phyloP scores from a whole-genome alignment of 2,329 filamentous ascomycete genomes.

The Aphanoascus verrucosus region DNA sequence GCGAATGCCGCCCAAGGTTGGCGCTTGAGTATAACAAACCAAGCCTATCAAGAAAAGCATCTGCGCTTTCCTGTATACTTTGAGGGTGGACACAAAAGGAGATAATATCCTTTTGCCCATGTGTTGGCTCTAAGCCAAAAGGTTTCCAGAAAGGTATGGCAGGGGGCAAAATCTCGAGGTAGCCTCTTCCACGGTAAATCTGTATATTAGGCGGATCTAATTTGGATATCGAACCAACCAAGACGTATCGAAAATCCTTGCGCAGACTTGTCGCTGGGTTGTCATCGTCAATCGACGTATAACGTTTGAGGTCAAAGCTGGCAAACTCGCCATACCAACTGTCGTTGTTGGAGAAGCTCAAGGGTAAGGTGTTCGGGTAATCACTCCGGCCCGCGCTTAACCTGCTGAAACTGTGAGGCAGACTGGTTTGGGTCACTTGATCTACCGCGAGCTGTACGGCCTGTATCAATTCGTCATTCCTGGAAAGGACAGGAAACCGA shows the following conservation, averaged over 20 bases:
- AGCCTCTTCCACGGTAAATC: constrained; percentile 43
- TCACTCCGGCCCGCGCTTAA: background rate
- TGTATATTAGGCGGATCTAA: constrained; percentile 45
- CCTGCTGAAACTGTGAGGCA: constrained; percentile 28
- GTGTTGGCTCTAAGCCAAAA: constrained; percentile 47
- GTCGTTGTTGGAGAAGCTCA: background rate
- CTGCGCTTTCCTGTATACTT: constrained; percentile 37
- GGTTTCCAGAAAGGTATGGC: constrained; percentile 52
- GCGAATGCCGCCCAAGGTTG: constrained; percentile 44
- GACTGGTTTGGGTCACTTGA: constrained; percentile 37
- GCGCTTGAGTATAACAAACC: constrained; percentile 47
- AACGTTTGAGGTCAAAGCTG: constrained; percentile 30
- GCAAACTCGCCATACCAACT: constrained; percentile 3
- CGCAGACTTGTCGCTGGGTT: constrained; percentile 19
- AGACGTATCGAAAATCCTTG: constrained; percentile 19
- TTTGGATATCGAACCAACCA: constrained; percentile 29
- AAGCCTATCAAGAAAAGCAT: constrained; percentile 44
- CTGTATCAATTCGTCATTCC: constrained; percentile 29
- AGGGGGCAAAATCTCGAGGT: constrained; percentile 46
- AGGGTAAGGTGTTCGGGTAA: background rate
- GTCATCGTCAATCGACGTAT: constrained; percentile 22
- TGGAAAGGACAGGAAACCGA: constrained; percentile 25
- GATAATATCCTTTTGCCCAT: constrained; percentile 47
- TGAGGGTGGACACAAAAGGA: constrained; percentile 48
- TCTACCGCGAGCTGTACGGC: constrained; percentile 35